phyloP scores from a whole-genome alignment of 2,329 filamentous ascomycete genomes.

The Stagonosporopsis tanaceti region DNA sequence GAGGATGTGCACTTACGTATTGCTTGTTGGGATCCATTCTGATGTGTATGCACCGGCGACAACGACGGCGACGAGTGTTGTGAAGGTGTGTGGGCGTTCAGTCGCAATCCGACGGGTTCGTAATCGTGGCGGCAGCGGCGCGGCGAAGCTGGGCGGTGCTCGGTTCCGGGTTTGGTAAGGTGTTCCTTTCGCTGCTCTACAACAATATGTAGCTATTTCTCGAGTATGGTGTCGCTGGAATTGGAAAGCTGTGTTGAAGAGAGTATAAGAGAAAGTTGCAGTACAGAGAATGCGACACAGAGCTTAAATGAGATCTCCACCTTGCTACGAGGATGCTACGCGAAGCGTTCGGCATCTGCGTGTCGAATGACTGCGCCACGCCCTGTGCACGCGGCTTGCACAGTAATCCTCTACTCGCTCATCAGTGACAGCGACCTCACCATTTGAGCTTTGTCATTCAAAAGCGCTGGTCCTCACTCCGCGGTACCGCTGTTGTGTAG shows the following conservation, averaged over 20 bases:
- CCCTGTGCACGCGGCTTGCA: background rate
- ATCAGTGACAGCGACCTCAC: background rate
- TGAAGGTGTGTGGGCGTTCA: conserved; percentile 18
- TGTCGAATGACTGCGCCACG: background rate
- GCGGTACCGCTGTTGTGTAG: too few species aligned
- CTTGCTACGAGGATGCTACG: conserved; percentile 13
- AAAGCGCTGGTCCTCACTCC: too few species aligned
- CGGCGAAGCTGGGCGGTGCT: conserved; percentile 32
- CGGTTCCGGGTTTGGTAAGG: conserved; percentile 11
- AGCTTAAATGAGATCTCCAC: conserved; percentile 2
- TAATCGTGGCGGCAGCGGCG: conserved; percentile 21
- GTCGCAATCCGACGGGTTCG: conserved; percentile 12
- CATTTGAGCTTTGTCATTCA: background rate
- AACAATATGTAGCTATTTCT: background rate
- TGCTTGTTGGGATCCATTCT: conserved; percentile 29
- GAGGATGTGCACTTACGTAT: conserved; percentile 35
- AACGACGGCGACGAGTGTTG: conserved; percentile 4
- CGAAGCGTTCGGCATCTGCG: conserved; percentile 4
- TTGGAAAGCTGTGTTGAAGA: background rate
- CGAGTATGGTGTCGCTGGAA: background rate
- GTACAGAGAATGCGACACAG: background rate
- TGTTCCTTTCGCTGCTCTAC: background rate
- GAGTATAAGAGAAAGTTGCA: background rate
- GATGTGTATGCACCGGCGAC: background rate
- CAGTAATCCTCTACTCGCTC: background rate